Evolutionary conservation across 2,329 filamentous ascomycete genomes (phyloP), one percentile per base, ranked within the genome.

Genomic region (Orbilia quercus): DNA sequence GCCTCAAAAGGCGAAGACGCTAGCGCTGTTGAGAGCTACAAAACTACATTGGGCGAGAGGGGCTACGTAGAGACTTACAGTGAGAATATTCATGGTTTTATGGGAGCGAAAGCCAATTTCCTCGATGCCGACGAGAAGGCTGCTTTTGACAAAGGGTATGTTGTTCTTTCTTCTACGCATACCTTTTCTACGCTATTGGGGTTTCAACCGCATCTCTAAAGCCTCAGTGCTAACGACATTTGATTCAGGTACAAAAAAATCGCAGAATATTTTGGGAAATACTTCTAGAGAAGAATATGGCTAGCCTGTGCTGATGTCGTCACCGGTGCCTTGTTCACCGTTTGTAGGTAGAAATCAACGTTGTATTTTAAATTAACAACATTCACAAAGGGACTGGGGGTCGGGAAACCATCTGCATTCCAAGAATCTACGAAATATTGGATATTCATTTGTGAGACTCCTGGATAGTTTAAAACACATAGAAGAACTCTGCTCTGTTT

Each of bases 1-100:
- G 58, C 66, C 7, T 72, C 66, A 20, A 72, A 72, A 40, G 66
- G 60, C 16, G 66, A 72, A 54, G 51, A 57, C 12, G 42, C 36
- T 31, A 38, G 20, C 16, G 34, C 16, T 1, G 64, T 64, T 12
- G 45, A 57, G 18, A 47, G 22, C n/a, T 72, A 72, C 12, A 64
- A 72, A 34, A 40, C 25, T 7, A 18, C 38, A 1, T 25, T 72
- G 38, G 42, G 31, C 9, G 51, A 54, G 22, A 23, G 36, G 12
- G 40, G 66, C 11, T 38, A 72, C 22, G 59, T 72, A 7, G 53
- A 64, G 9, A 72, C 66, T 3, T 72, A 64, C 42, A 16, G 25
- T 7, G 18, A 64, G 1, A 64, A 58, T 42, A 58, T 64, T 28
- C 66, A 72, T n/a, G 66, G 66, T 28, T 72, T 40, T 34, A 72